Evolutionary conservation across 257 asterid species (phyloP).

Genomic region (Solanum verrucosum): DNA sequence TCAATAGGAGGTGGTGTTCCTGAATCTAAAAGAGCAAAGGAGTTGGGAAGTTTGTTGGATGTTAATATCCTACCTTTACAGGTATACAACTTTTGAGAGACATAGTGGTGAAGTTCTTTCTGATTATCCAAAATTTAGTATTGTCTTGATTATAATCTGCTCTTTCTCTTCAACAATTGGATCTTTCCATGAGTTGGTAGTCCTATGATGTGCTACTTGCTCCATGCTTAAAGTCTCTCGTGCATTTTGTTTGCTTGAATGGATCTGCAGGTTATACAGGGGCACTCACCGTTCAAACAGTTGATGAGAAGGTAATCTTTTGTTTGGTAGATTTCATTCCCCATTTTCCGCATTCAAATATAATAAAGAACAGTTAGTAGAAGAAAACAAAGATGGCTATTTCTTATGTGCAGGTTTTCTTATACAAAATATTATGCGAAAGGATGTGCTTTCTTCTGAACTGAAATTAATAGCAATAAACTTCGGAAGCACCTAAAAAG

Average conservation of each 20-base stretch:
- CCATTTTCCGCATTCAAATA: neutral
- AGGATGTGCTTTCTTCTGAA: neutral
- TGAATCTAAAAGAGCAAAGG: slow-evolving; percentile 69
- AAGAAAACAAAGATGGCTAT: neutral
- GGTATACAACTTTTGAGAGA: slow-evolving; percentile 22
- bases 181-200: neutral
- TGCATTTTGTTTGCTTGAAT: neutral
- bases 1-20: slow-evolving; percentile 88
- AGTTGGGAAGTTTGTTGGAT: slow-evolving; percentile 52
- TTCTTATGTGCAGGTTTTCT: neutral
- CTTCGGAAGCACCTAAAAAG: neutral
- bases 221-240: neutral
- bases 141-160: neutral
- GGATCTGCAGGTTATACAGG: slow-evolving; percentile 78
- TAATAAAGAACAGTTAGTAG: neutral
- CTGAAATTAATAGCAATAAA: neutral
- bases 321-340: neutral
- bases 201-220: neutral
- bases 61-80: slow-evolving; percentile 54
- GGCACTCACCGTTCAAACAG: slow-evolving; percentile 81
- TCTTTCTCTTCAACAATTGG: neutral
- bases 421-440: neutral
- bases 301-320: slow-evolving; percentile 42
- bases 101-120: neutral
- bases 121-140: neutral